phyloP scores from a whole-genome alignment of 257 asterid species.

The Forsythia viridissima region DNA sequence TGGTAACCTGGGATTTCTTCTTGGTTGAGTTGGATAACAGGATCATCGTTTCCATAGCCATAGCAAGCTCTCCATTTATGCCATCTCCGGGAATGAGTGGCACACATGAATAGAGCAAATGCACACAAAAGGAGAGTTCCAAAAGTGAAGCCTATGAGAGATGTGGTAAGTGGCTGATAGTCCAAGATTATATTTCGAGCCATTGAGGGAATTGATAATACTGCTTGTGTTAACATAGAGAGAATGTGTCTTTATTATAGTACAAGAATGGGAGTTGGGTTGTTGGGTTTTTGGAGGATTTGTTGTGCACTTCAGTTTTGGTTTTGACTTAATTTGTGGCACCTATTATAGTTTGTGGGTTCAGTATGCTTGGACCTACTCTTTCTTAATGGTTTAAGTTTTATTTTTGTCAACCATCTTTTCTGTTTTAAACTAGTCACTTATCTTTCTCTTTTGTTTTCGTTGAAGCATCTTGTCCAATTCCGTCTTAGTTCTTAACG shows the following conservation, averaged over 20 bases:
- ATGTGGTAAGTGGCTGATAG: conserved; percentile 31
- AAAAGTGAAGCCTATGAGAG: conserved; percentile 40
- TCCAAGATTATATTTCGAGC: conserved; percentile 37
- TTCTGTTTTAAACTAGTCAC: too few species aligned
- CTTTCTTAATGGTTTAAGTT: not conserved
- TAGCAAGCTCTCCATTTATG: conserved; percentile 58
- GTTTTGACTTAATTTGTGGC: not conserved
- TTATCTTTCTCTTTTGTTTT: not conserved
- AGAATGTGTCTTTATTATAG: conserved; percentile 12
- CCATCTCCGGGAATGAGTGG: conserved; percentile 52
- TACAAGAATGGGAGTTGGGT: conserved; percentile 14
- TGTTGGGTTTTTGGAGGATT: conserved; percentile 42
- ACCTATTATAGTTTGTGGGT: conserved; percentile 8
- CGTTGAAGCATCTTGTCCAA: not conserved
- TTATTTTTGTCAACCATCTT: not conserved
- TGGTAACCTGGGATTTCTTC: conserved; percentile 41
- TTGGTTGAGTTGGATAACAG: conserved; percentile 62
- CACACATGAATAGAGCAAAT: conserved; percentile 63
- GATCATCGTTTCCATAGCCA: conserved; percentile 52
- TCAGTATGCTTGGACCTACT: conserved; percentile 12
- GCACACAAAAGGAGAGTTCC: conserved; percentile 57
- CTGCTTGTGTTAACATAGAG: conserved; percentile 6
- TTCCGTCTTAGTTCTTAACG: not conserved
- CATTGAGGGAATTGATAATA: conserved; percentile 35
- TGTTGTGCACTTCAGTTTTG: conserved; percentile 30